A percentile compares a stretch with the other conserved stretches of the same genome.
These are phyloP conservation scores for Wickerhamiella australiensis DNA, from an alignment of 805 yeast species.

Conservation along the genomic window DNA sequence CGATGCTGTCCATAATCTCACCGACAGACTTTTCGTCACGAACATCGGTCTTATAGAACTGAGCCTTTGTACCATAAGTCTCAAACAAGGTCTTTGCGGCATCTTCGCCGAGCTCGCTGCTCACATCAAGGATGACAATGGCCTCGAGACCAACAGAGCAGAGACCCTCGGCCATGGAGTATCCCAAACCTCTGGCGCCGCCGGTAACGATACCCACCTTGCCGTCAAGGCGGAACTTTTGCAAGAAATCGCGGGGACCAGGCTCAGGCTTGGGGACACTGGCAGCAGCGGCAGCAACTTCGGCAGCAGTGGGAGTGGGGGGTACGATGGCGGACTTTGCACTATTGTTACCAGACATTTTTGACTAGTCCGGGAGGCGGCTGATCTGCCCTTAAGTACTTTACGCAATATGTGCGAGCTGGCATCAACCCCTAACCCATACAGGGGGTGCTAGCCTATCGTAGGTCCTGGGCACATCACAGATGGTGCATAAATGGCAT, in stretches of 20 bases:
- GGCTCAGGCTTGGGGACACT: slow-evolving; percentile 26
- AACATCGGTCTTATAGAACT: slow-evolving; percentile 55
- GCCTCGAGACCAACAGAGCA: slow-evolving; percentile 45
- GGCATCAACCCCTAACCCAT: background rate
- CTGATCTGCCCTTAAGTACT: background rate
- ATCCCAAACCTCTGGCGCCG: slow-evolving; percentile 57
- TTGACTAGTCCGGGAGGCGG: background rate
- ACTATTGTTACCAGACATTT: slow-evolving; percentile 17
- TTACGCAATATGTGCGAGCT: background rate
- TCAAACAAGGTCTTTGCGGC: slow-evolving; percentile 44
- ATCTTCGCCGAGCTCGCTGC: slow-evolving; percentile 49
- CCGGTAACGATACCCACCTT: slow-evolving; percentile 54
- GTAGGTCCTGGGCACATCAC: background rate
- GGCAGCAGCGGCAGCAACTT: slow-evolving; percentile 30
- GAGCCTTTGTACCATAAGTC: slow-evolving; percentile 43
- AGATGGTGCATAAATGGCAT: background rate
- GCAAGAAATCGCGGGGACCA: slow-evolving; percentile 30
- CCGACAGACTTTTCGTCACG: slow-evolving; percentile 40
- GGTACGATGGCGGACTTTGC: slow-evolving; percentile 32
- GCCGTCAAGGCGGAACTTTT: slow-evolving; percentile 45
- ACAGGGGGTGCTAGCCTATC: background rate
- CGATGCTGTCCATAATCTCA: slow-evolving; percentile 40
- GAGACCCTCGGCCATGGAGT: slow-evolving; percentile 49
- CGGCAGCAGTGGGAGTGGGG: slow-evolving; percentile 31
- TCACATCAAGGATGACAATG: slow-evolving; percentile 42